These are phyloP conservation scores for cucumber (Cucumis sativus) DNA, from an alignment of 306 rosid genomes.

Conservation along the genomic window Cucumber_9930_V3 NC_026659.2:10499501-10500000, in stretches of 20 bases:
- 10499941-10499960: constrained; percentile 39
- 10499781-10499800: constrained; percentile 58
- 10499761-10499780: constrained; percentile 36
- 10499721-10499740: constrained; percentile 48
- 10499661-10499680: constrained; percentile 12
- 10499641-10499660: constrained; percentile 42
- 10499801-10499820: constrained; percentile 64
- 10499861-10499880: constrained; percentile 29
- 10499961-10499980: constrained; percentile 50
- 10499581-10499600: constrained; percentile 27
- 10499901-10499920: constrained; percentile 68
- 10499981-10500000: constrained; percentile 80
- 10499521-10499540: constrained; percentile 34
- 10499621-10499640: constrained; percentile 56
- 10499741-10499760: constrained; percentile 39
- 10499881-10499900: constrained; percentile 30
- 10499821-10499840: constrained; percentile 47
- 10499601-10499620: constrained; percentile 11
- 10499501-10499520: constrained; percentile 30
- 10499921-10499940: constrained; percentile 64
- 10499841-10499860: constrained; percentile 22
- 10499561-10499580: constrained; percentile 60
- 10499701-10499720: constrained; percentile 37
- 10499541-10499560: constrained; percentile 25
- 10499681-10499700: constrained; percentile 26